A percentile compares a stretch with the other conserved stretches of the same genome.
Evolutionary conservation across 1,284 basidiomycete genomes (phyloP).

Genomic region (Rhodotorula sp.): DNA sequence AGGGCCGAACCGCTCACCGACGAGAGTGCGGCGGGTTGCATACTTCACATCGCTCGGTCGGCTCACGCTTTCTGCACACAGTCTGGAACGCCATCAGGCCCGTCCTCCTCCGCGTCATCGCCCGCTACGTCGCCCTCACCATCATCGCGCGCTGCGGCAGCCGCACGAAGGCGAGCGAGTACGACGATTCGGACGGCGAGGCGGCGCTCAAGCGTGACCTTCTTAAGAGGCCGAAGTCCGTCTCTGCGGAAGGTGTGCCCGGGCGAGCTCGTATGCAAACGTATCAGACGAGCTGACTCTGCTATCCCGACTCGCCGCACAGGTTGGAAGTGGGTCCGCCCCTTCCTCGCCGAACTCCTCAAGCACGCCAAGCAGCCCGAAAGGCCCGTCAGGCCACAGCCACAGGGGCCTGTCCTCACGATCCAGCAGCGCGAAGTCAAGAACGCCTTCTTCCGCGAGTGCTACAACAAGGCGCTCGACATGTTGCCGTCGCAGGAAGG

Average conservation of each 20-base stretch:
- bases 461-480: background rate
- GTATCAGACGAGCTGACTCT: too few species aligned
- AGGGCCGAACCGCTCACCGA: conserved; percentile 11
- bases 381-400: background rate
- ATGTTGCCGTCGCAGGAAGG: background rate
- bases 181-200: background rate
- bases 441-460: background rate
- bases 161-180: background rate
- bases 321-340: conserved; percentile 9
- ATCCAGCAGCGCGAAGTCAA: background rate
- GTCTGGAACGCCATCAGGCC: conserved; percentile 3
- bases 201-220: background rate
- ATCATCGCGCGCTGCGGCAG: background rate
- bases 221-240: background rate
- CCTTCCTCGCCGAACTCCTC: background rate
- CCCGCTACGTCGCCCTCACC: background rate
- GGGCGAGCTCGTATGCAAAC: background rate
- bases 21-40: conserved; percentile 1
- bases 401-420: background rate
- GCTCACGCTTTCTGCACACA: background rate
- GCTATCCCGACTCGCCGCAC: too few species aligned
- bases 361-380: background rate
- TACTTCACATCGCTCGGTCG: fast-evolving
- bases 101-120: background rate
- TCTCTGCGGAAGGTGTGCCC: background rate